A percentile compares a stretch with the other conserved stretches of the same genome.
Conservation (phyloP, 1,139 yeast genomes). For the Insectozyma bohioensis region DNA sequence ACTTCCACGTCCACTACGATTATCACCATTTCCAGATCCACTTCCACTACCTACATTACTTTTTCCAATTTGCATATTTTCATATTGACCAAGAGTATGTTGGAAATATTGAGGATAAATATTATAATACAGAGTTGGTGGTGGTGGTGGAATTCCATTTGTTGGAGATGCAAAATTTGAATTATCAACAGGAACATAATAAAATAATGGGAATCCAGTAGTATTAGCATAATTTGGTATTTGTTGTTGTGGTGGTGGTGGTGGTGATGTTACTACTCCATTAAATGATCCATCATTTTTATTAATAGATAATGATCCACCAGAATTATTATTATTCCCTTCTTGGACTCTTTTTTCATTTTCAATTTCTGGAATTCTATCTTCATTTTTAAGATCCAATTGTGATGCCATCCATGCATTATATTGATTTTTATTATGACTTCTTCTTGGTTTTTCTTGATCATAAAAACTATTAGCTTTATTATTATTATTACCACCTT, state of each 20-base stretch:
- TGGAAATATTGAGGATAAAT: conserved; percentile 19
- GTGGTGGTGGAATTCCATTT: conserved; percentile 6
- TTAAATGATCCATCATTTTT: conserved; percentile 1
- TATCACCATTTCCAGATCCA: too few species aligned
- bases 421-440: too few species aligned
- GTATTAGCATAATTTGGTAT: too few species aligned
- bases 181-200: conserved; percentile 22
- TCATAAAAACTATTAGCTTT: neutral
- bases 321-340: neutral
- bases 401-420: conserved; percentile 13
- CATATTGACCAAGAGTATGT: conserved; percentile 5
- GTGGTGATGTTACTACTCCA: neutral
- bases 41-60: too few species aligned
- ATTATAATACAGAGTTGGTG: conserved; percentile 18
- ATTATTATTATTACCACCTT: neutral
- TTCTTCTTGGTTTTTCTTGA: too few species aligned
- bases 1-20: too few species aligned
- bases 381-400: conserved; percentile 10
- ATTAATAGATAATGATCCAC: too few species aligned
- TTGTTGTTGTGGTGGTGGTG: too few species aligned
- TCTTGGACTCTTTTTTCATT: neutral
- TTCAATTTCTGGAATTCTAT: neutral
- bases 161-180: conserved; percentile 7
- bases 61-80: too few species aligned
- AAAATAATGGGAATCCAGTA: conserved; percentile 20